These are phyloP conservation scores for Xylariaceae sp. DNA, from an alignment of 2,329 filamentous ascomycete species.

Conservation along the genomic window DNA sequence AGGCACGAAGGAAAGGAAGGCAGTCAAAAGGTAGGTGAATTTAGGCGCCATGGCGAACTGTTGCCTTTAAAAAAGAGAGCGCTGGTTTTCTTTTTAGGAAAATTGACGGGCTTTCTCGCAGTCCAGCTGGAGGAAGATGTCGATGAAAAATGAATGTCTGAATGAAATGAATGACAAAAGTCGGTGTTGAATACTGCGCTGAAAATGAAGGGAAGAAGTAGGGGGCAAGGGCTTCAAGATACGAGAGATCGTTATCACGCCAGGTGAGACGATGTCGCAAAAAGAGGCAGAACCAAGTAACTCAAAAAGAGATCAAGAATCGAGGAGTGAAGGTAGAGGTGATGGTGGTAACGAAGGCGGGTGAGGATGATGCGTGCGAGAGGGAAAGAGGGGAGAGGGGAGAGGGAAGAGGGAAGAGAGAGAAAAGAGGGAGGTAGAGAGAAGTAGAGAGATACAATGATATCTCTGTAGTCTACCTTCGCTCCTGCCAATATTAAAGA, in stretches of 20 bases:
- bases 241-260: slow-evolving; percentile 3
- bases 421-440: no score
- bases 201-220: slow-evolving; percentile 14
- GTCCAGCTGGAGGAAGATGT: slow-evolving; percentile 21
- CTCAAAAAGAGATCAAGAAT: slow-evolving; percentile 5
- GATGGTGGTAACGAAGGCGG: neutral
- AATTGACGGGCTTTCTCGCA: slow-evolving; percentile 19
- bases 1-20: slow-evolving; percentile 27
- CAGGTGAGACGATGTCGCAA: slow-evolving; percentile 1
- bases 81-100: neutral
- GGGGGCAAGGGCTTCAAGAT: slow-evolving; percentile 4
- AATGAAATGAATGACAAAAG: slow-evolving; percentile 3
- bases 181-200: neutral
- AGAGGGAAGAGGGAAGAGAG: no score
- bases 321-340: neutral
- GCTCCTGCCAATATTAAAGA: neutral
- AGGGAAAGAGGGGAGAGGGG: neutral
- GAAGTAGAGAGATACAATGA: no score
- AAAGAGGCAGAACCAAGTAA: neutral
- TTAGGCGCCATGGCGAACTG: slow-evolving; percentile 27
- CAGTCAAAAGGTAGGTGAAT: slow-evolving; percentile 26
- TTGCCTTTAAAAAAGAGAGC: neutral
- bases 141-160: neutral
- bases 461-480: no score
- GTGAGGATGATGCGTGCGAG: neutral